phyloP scores from a whole-genome alignment of 768 basidiomycete genomes.

The Suillus occidentalis region DNA sequence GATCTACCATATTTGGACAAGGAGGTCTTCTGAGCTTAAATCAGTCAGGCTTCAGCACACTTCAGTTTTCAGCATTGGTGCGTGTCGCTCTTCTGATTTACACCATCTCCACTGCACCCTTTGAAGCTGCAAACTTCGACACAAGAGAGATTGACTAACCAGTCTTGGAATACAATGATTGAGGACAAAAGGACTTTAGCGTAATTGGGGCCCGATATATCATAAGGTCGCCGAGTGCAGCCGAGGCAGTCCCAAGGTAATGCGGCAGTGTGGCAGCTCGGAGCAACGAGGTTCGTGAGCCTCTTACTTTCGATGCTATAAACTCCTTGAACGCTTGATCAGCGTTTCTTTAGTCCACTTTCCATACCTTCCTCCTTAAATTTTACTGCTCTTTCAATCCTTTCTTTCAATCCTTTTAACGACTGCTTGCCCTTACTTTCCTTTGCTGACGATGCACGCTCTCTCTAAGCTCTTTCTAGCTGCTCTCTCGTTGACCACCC shows the following conservation, averaged over 20 bases:
- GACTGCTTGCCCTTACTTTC: not conserved
- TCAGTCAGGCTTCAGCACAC: not conserved
- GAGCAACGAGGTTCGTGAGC: not conserved
- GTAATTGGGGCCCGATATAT: not conserved
- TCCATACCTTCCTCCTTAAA: not conserved
- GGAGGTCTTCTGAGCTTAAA: not conserved
- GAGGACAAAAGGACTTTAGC: conserved; percentile 1
- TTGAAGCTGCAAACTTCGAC: not conserved
- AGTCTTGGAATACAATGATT: not conserved
- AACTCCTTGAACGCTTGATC: not conserved
- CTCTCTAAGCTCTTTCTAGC: conserved; percentile 34
- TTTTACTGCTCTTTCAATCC: not conserved
- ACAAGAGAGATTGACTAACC: not conserved
- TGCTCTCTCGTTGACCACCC: conserved; percentile 34
- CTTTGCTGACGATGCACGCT: conserved; percentile 28
- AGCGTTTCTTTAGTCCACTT: not conserved
- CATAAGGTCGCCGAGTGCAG: not conserved
- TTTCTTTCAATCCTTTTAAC: conserved; percentile 1
- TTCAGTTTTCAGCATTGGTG: not conserved
- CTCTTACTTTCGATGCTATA: not conserved
- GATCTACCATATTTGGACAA: not conserved
- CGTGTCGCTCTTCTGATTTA: not conserved
- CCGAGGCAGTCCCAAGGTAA: not conserved
- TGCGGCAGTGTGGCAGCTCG: not conserved
- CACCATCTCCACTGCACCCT: not conserved